Base-by-base conservation (phyloP, 208 protist genomes). In the Vickermania ingenoplastis region DNA sequence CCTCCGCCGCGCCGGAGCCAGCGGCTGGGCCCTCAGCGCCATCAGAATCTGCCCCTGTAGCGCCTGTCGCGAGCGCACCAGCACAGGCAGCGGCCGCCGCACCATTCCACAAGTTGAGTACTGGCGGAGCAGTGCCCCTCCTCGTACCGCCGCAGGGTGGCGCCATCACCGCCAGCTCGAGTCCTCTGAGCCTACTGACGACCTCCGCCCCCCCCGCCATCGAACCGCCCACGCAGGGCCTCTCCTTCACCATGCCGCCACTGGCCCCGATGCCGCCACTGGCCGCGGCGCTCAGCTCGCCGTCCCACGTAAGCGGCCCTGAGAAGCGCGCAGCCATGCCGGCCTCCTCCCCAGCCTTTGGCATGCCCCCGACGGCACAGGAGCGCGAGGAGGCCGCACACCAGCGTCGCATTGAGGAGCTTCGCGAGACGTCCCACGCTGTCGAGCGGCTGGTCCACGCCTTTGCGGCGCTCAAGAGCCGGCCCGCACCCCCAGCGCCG, bases 361-460 rank as follows among this genome's bases (percentile, higher is more conserved):
- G 11, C 17, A 57, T 73, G 3, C 71, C 79, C 2, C 70, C 73
- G 13, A 75, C 77, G 7, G 75, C 69, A 7, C 73, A 75, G 17
- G 26, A 51, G 21, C 57, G 30, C 27, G 14, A 22, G 57, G 24
- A 31, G 7, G 3, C 31, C 4, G 36, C 7, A 17, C 36, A 45
- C 36, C 11, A 45, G 36, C 36, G 36, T 17, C 36, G 36, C 36
- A 45, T 45, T 45, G 36, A 72, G 3, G 77, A 89, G 61, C 74
- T 94, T 41, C 73, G 81, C 1, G 87, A 91, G 56, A 88, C 83
- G 1, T 88, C 83, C 0, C 83, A 89, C 65, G 87, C 87, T 25
- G 87, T 94, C 57, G 87, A 94, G 45, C 71, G 81, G 3, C 67
- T 94, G 5, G 83, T 94, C 41, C 70, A 73, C 23, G 83, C 87